These are phyloP conservation scores for Cadophora gregata DNA, from an alignment of 2,329 filamentous ascomycete species.

Conservation along the genomic window DNA sequence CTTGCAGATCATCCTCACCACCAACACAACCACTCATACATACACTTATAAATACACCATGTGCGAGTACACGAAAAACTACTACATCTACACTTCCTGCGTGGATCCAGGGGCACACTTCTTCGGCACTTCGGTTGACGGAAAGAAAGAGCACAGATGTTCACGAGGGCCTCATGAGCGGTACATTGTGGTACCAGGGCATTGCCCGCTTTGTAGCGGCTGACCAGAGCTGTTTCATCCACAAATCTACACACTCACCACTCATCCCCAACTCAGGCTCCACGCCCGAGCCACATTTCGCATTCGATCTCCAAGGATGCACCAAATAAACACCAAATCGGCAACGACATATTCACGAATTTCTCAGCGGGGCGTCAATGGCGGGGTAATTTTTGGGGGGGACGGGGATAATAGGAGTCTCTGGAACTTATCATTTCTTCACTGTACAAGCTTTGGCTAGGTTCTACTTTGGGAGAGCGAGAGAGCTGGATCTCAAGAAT, in stretches of 20 bases:
- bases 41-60: conserved; percentile 48
- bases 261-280: background rate
- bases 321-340: conserved; percentile 15
- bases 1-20: background rate
- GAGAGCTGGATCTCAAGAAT: conserved; percentile 32
- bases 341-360: conserved; percentile 23
- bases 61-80: conserved; percentile 74
- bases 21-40: conserved; percentile 5
- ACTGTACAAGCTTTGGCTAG: conserved; percentile 23
- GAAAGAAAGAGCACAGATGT: conserved; percentile 64
- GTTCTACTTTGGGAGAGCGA: conserved; percentile 16
- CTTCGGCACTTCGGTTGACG: conserved; percentile 72
- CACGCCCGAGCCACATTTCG: conserved; percentile 10
- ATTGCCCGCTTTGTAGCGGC: conserved; percentile 58
- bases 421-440: conserved; percentile 15
- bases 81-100: conserved; percentile 77
- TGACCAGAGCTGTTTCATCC: conserved; percentile 19
- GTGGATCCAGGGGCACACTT: conserved; percentile 73
- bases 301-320: conserved; percentile 11
- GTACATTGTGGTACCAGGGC: conserved; percentile 72
- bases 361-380: conserved; percentile 33
- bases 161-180: conserved; percentile 72
- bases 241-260: conserved; percentile 14
- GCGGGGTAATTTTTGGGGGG: conserved; percentile 7
- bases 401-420: background rate